Evolutionary conservation across 176 grass and related monocot species (phyloP), one percentile per base, ranked within the genome.

Genomic region (Bonia amplexicaulis): DNA sequence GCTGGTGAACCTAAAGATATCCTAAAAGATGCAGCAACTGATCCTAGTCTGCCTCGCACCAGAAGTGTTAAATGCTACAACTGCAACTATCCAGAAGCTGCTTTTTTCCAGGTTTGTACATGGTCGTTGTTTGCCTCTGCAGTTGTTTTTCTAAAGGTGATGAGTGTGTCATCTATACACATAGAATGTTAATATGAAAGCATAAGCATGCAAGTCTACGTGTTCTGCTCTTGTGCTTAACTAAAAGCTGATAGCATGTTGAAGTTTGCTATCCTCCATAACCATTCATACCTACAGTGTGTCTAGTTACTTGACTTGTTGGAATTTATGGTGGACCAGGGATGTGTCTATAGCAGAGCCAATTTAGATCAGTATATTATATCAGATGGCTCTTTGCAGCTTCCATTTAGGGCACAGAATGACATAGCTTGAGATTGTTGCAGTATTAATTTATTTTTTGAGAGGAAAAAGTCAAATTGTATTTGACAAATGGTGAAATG

Each of bases 51-150:
- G 40, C 93, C 93, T 91, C 91, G 87, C 71, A 95, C 93, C 33
- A 95, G 89, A 90, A 85, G 92, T 88, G 75, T 93, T 82, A 97
- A 45, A 81, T 95, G 95, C 65, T 82, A 71, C 80, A 90, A 91
- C 69, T 97, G 95, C 58, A 88, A 91, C 54, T 83, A 88, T 84
- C 87, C 89, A 46, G 93, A 97, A 91, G 86, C 91, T 89, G 92
- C 88, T 17, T 97, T 95, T 85, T 97, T 93, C 82, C 87, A 92
- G 93, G 95, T 97, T 61, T 39, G 74, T 76, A 40, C 16, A 62
- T 10, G 2, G 23, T 15, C 10, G 25, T 25, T 80, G 68, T 44
- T 33, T 69, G 22, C 15, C 22, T 72, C 15, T 49, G 39, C 11
- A 13, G n/a, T 44, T 66, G n/a, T 16, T 42, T 53, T 33, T 44